Percentiles rank a stretch among this genome's conserved stretches.
These are phyloP conservation scores for Microdochium paspali DNA, from an alignment of 2,329 filamentous ascomycete genomes.

Conservation along the genomic window DNA sequence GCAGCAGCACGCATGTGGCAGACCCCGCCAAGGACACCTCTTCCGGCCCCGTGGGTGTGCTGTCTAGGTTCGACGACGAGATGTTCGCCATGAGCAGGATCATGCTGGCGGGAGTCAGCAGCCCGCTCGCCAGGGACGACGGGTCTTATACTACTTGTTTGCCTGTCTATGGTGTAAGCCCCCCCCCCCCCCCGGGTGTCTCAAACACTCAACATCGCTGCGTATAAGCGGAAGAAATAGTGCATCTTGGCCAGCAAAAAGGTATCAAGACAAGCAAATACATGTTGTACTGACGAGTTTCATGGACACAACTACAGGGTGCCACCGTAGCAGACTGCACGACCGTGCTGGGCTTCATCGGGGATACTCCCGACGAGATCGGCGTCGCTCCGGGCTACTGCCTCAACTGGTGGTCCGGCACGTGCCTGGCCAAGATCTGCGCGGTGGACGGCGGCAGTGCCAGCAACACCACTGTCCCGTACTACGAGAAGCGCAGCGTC, in stretches of 20 bases:
- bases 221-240: too few species aligned
- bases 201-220: too few species aligned
- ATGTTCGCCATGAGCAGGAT: background rate
- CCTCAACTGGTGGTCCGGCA: conserved; percentile 1
- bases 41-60: background rate
- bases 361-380: background rate
- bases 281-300: background rate
- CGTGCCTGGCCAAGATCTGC: background rate
- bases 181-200: background rate
- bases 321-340: background rate
- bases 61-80: background rate
- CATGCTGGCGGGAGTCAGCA: background rate
- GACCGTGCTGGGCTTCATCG: background rate
- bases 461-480: background rate
- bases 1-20: background rate
- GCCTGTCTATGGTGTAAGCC: conserved; percentile 1
- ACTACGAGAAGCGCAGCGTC: background rate
- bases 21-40: background rate
- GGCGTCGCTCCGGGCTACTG: background rate
- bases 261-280: too few species aligned
- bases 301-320: background rate
- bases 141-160: background rate
- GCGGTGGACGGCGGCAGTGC: background rate
- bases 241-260: too few species aligned
- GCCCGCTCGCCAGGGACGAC: background rate